These are phyloP conservation scores for Boletus coccyginus DNA, from an alignment of 768 basidiomycete genomes.

Conservation along the genomic window DNA sequence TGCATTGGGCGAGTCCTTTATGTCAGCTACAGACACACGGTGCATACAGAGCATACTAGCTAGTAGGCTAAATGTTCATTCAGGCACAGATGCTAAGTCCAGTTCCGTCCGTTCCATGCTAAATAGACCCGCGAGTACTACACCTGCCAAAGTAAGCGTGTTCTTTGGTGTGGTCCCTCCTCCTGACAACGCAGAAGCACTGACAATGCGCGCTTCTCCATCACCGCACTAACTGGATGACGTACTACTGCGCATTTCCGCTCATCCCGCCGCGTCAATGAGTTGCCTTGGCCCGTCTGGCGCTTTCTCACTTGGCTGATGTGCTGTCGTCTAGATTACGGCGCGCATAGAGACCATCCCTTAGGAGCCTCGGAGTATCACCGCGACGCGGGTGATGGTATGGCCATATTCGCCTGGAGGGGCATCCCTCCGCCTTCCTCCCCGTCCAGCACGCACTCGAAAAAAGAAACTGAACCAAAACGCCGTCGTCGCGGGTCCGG, in stretches of 20 bases:
- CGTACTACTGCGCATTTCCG: slow-evolving; percentile 16
- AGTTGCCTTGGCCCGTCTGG: not conserved
- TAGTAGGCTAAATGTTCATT: too few species aligned
- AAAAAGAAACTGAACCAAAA: slow-evolving; percentile 14
- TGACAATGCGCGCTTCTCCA: slow-evolving; percentile 7
- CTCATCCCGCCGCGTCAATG: not conserved
- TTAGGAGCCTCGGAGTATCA: not conserved
- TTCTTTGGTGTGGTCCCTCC: slow-evolving; percentile 2
- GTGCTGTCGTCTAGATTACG: slow-evolving; percentile 5
- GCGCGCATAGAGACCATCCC: not conserved
- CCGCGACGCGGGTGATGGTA: not conserved
- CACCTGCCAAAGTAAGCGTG: slow-evolving; percentile 17
- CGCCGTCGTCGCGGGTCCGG: slow-evolving; percentile 8
- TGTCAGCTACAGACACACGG: too few species aligned
- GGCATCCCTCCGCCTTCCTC: not conserved
- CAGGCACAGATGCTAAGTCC: not conserved
- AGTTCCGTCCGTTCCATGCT: not conserved
- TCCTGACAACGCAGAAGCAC: slow-evolving; percentile 7
- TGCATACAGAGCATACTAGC: too few species aligned
- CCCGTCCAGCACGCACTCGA: slow-evolving; percentile 4
- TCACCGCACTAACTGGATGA: slow-evolving; percentile 13
- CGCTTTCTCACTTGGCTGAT: slow-evolving; percentile 6
- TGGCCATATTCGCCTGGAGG: slow-evolving; percentile 12
- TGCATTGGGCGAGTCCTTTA: too few species aligned
- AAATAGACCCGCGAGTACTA: not conserved